Percentiles rank a stretch among this genome's conserved stretches.
Conservation (phyloP, 2,329 filamentous ascomycete species). For the Colletotrichum zoysiae region DNA sequence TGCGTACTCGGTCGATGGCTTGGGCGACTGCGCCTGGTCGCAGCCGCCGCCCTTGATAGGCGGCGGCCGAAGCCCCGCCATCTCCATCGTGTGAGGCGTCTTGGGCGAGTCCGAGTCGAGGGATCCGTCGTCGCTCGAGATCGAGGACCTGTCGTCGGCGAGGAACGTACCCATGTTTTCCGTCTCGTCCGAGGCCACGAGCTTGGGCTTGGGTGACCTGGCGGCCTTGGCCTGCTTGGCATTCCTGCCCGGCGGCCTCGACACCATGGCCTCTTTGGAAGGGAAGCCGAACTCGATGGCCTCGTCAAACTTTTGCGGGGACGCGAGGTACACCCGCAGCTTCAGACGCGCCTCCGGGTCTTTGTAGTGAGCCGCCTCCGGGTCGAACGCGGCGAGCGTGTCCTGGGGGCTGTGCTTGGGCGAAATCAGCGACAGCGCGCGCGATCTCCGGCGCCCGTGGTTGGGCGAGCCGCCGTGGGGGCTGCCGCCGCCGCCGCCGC, state of each 20-base stretch:
- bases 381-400: slow-evolving; percentile 71
- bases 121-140: slow-evolving; percentile 68
- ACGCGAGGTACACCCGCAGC: slow-evolving; percentile 86
- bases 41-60: slow-evolving; percentile 43
- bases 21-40: slow-evolving; percentile 45
- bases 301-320: slow-evolving; percentile 95
- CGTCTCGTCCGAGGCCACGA: slow-evolving; percentile 49
- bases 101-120: slow-evolving; percentile 71
- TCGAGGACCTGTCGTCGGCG: slow-evolving; percentile 68
- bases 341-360: slow-evolving; percentile 91
- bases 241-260: slow-evolving; percentile 50
- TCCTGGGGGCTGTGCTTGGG: slow-evolving; percentile 60
- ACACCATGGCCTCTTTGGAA: slow-evolving; percentile 61
- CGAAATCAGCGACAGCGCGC: slow-evolving; percentile 66
- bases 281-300: slow-evolving; percentile 95
- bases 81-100: slow-evolving; percentile 65
- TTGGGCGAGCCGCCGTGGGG: slow-evolving; percentile 43
- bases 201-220: slow-evolving; percentile 16
- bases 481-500: background rate
- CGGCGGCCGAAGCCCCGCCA: slow-evolving; percentile 49
- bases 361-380: slow-evolving; percentile 84
- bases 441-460: slow-evolving; percentile 65
- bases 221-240: slow-evolving; percentile 43
- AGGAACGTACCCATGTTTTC: slow-evolving; percentile 69
- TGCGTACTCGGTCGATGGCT: slow-evolving; percentile 58